phyloP scores from a whole-genome alignment of 306 rosid genomes.

The Cucumis sativus region Cucumber_9930_V3 NC_026657.2:29543001-29543500 shows the following conservation, averaged over 20 bases:
- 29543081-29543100: background rate
- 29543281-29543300: constrained; percentile 64
- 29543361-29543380: constrained; percentile 78
- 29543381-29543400: constrained; percentile 77
- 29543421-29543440: constrained; percentile 73
- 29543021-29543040: background rate
- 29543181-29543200: constrained; percentile 67
- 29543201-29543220: constrained; percentile 80
- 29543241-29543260: constrained; percentile 61
- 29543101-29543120: background rate
- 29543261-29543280: constrained; percentile 74
- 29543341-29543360: constrained; percentile 70
- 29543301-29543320: constrained; percentile 50
- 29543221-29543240: constrained; percentile 65
- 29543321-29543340: constrained; percentile 67
- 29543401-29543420: constrained; percentile 68
- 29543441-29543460: constrained; percentile 63
- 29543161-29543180: constrained; percentile 1
- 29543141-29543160: background rate
- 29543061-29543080: background rate
- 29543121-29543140: background rate
- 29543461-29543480: constrained; percentile 56
- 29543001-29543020: background rate
- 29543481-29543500: constrained; percentile 48
- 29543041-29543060: background rate